Conservation (phyloP, 1,284 basidiomycete species). For the Anthracocystis walkeri region DNA sequence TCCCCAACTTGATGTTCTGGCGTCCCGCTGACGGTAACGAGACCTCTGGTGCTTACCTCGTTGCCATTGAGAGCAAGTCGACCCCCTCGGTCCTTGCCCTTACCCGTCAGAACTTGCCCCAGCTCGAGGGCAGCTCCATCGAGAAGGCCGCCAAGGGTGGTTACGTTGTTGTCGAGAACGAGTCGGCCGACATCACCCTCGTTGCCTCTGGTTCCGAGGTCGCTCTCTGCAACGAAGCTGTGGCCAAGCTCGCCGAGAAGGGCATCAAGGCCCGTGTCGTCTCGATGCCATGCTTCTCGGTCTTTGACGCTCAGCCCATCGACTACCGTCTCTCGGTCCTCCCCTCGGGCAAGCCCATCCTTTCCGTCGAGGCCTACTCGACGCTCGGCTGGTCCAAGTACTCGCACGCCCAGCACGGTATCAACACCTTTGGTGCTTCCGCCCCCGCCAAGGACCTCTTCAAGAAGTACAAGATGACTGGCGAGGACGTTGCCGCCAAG, state of each 20-base stretch:
- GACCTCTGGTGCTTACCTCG: slow-evolving; percentile 87
- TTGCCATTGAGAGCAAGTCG: slow-evolving; percentile 78
- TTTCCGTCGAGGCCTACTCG: slow-evolving; percentile 85
- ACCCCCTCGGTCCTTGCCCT: slow-evolving; percentile 87
- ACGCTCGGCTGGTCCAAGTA: slow-evolving; percentile 68
- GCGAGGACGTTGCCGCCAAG: slow-evolving; percentile 79
- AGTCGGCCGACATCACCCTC: slow-evolving; percentile 82
- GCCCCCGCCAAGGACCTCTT: slow-evolving; percentile 90
- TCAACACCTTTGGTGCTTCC: slow-evolving; percentile 77
- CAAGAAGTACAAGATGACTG: slow-evolving; percentile 70
- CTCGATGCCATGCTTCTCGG: slow-evolving; percentile 87
- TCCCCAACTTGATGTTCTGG: slow-evolving; percentile 79
- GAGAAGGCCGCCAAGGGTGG: slow-evolving; percentile 87
- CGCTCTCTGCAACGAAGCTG: slow-evolving; percentile 85
- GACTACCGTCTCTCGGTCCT: slow-evolving; percentile 86
- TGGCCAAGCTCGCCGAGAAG: slow-evolving; percentile 77
- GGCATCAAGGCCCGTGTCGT: slow-evolving; percentile 83
- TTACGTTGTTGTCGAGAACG: slow-evolving; percentile 86
- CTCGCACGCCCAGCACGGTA: slow-evolving; percentile 65
- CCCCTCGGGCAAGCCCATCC: slow-evolving; percentile 86
- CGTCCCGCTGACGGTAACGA: slow-evolving; percentile 94
- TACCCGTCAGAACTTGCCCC: slow-evolving; percentile 91
- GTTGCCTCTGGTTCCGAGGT: slow-evolving; percentile 92
- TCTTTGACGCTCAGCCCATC: slow-evolving; percentile 85
- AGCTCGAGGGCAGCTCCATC: slow-evolving; percentile 87